Evolutionary conservation across 345 rosid species (phyloP).

Genomic region (Camelina sativa): DNA sequence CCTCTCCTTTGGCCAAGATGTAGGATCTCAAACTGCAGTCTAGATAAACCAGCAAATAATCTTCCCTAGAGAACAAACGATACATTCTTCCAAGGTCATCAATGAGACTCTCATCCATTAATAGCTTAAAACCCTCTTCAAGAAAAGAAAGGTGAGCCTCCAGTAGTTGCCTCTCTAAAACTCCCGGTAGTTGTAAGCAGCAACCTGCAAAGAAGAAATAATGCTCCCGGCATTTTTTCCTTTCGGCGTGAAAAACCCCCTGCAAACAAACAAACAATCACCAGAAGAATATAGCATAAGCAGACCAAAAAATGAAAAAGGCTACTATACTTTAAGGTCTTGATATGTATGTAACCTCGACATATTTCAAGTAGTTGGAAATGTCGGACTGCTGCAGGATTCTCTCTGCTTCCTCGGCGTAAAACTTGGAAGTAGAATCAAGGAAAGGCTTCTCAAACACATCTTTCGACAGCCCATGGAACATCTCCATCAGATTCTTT

Average conservation of each 20-base stretch:
- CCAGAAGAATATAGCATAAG: background rate
- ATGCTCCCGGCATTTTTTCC: background rate
- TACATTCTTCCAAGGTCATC: conserved; percentile 6
- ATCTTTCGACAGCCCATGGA: background rate
- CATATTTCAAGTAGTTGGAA: background rate
- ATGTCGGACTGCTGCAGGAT: background rate
- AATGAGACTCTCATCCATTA: background rate
- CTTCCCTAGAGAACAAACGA: background rate
- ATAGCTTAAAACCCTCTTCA: background rate
- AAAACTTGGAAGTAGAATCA: background rate
- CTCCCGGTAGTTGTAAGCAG: background rate
- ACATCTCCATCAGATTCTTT: background rate
- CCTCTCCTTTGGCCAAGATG: conserved; percentile 2
- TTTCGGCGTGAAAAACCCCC: background rate
- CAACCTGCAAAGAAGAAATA: background rate
- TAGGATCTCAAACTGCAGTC: background rate
- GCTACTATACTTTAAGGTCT: too few relatives aligned
- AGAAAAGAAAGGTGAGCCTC: background rate
- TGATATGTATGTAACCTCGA: background rate
- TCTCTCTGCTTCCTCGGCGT: background rate
- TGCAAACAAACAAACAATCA: background rate
- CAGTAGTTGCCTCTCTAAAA: background rate
- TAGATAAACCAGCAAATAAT: background rate
- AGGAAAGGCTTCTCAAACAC: background rate
- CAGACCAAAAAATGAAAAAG: too few relatives aligned